These are phyloP conservation scores for Rhodotorula sp. DNA, from an alignment of 1,284 basidiomycete genomes.

Conservation along the genomic window DNA sequence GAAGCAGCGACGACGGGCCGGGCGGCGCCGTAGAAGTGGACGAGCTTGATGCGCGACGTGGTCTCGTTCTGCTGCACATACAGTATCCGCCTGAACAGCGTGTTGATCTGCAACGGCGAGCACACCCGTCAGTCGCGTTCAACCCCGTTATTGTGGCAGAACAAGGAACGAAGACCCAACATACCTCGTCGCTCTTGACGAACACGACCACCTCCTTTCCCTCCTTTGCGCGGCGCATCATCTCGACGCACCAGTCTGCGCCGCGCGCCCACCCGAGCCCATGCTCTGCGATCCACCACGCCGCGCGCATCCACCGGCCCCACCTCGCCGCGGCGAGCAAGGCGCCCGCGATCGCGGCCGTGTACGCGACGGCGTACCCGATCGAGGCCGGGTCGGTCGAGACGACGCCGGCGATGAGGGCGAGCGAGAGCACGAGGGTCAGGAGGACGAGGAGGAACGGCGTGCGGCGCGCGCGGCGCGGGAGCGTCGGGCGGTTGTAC, in stretches of 20 bases:
- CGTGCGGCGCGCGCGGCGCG: constrained; percentile 51
- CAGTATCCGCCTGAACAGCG: constrained; percentile 63
- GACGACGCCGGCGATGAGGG: constrained; percentile 64
- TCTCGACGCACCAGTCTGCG: constrained; percentile 54
- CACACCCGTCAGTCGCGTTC: too few species aligned
- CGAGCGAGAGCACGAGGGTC: constrained; percentile 56
- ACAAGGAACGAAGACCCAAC: constrained; percentile 17
- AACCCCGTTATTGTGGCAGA: background rate
- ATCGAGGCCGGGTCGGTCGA: constrained; percentile 61
- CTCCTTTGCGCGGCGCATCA: constrained; percentile 57
- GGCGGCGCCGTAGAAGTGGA: constrained; percentile 60
- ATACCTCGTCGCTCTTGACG: constrained; percentile 64
- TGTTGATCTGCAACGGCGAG: constrained; percentile 58
- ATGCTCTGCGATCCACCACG: constrained; percentile 57
- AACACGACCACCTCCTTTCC: constrained; percentile 62
- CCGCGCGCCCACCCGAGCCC: constrained; percentile 62
- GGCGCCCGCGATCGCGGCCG: constrained; percentile 33
- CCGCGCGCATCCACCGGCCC: constrained; percentile 59
- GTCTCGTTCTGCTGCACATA: constrained; percentile 69
- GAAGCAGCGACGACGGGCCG: background rate
- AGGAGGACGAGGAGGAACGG: constrained; percentile 54
- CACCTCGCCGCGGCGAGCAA: constrained; percentile 57
- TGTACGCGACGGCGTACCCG: constrained; percentile 58
- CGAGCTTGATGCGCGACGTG: constrained; percentile 65
- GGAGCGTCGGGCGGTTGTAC: constrained; percentile 64